These are phyloP conservation scores for Mortierella hygrophila DNA, from an alignment of 192 early-diverging fungal species.

Conservation along the genomic window DNA sequence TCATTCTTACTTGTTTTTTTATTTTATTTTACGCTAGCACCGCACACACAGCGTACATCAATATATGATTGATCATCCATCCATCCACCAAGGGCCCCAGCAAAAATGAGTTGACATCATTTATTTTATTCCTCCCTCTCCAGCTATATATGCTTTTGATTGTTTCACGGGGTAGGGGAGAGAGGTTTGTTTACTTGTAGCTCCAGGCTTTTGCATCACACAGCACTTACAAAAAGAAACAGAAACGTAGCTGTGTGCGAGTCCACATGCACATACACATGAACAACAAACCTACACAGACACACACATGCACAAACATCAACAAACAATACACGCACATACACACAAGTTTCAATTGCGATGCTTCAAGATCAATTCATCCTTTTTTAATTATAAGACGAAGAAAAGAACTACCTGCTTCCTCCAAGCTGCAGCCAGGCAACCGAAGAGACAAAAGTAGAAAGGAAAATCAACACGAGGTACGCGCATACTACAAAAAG, in stretches of 20 bases:
- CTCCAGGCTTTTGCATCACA: no score
- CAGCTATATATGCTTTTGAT: no score
- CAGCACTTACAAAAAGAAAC: no score
- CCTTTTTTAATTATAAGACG: neutral
- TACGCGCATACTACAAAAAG: no score
- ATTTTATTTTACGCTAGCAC: neutral
- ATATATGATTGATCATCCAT: no score
- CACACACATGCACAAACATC: neutral
- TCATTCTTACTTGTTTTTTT: constrained; percentile 1
- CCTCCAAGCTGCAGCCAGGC: neutral
- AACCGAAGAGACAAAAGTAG: neutral
- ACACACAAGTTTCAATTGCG: neutral
- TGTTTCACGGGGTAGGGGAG: no score
- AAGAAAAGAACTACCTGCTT: neutral
- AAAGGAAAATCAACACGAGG: neutral
- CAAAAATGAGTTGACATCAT: neutral
- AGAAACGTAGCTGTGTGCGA: no score
- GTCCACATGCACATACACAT: neutral
- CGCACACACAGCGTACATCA: no score
- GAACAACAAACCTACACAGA: neutral
- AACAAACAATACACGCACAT: neutral
- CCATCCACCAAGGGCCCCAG: no score
- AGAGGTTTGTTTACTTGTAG: no score
- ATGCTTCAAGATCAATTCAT: neutral
- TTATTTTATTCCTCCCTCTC: no score